These are phyloP conservation scores for Globisporangium takayamanum DNA, from an alignment of 352 stramenopile species.

Conservation along the genomic window DNA sequence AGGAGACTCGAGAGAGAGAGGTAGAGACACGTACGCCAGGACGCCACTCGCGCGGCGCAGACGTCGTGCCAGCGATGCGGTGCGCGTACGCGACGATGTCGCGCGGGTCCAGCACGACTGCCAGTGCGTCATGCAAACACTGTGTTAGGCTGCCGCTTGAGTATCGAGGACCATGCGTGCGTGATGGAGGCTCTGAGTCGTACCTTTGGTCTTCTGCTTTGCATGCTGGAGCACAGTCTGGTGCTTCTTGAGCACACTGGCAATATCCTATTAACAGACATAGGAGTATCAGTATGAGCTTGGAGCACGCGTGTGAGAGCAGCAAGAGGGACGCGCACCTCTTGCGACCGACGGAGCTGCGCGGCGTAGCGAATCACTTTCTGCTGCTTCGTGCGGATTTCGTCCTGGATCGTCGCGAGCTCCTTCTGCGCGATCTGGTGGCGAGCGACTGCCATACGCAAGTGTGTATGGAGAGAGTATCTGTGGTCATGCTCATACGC, in stretches of 20 bases:
- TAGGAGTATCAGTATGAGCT: no score
- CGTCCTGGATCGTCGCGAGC: slow-evolving; percentile 39
- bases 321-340: slow-evolving; percentile 15
- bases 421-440: slow-evolving; percentile 74
- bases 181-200: background rate
- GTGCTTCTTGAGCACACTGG: slow-evolving; percentile 64
- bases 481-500: background rate
- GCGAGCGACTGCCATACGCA: slow-evolving; percentile 33
- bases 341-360: slow-evolving; percentile 57
- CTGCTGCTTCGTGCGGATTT: slow-evolving; percentile 67
- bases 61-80: slow-evolving; percentile 72
- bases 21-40: slow-evolving; percentile 43
- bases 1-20: background rate
- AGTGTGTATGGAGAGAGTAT: background rate
- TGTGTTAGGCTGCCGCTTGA: background rate
- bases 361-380: slow-evolving; percentile 61
- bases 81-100: slow-evolving; percentile 79
- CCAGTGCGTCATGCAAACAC: background rate
- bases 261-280: slow-evolving; percentile 32
- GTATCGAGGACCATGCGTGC: background rate
- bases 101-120: slow-evolving; percentile 55
- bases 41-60: slow-evolving; percentile 64
- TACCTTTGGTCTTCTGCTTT: slow-evolving; percentile 50
- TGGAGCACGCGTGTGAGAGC: background rate
- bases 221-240: slow-evolving; percentile 46